Conservation (phyloP, 2,329 filamentous ascomycete genomes). For the Colletotrichum kahawae region DNA sequence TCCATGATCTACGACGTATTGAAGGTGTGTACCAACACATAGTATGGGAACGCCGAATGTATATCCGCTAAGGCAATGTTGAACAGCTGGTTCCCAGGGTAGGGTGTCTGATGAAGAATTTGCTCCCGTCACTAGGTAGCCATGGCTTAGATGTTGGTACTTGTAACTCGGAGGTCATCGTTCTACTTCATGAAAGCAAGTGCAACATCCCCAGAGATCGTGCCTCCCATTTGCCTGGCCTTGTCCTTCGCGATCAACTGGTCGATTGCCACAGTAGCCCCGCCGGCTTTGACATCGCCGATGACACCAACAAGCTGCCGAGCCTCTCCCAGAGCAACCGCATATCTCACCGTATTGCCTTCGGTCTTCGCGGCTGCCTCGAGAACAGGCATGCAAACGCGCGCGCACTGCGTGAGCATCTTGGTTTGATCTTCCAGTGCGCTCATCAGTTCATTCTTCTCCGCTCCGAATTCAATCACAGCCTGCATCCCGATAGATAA, state of each 20-base stretch:
- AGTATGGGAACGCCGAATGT: no score
- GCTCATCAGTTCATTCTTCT: neutral
- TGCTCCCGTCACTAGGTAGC: no score
- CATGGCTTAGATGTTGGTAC: no score
- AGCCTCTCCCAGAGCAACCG: neutral
- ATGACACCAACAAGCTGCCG: neutral
- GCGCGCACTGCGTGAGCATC: neutral
- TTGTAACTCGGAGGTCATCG: neutral
- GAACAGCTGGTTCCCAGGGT: no score
- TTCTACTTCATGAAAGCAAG: neutral
- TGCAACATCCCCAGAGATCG: neutral
- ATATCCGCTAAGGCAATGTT: no score
- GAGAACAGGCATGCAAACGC: neutral
- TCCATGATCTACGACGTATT: no score
- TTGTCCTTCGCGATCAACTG: neutral
- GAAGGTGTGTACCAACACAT: no score
- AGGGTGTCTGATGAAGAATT: no score
- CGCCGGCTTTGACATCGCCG: neutral
- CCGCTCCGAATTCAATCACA: neutral
- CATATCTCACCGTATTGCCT: neutral
- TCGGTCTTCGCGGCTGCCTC: neutral
- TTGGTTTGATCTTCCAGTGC: neutral
- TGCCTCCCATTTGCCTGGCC: neutral
- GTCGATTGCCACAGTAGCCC: neutral
- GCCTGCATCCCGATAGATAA: neutral